Conservation (phyloP, 495 filamentous ascomycete genomes). For the Chlorociboria aeruginascens region DNA sequence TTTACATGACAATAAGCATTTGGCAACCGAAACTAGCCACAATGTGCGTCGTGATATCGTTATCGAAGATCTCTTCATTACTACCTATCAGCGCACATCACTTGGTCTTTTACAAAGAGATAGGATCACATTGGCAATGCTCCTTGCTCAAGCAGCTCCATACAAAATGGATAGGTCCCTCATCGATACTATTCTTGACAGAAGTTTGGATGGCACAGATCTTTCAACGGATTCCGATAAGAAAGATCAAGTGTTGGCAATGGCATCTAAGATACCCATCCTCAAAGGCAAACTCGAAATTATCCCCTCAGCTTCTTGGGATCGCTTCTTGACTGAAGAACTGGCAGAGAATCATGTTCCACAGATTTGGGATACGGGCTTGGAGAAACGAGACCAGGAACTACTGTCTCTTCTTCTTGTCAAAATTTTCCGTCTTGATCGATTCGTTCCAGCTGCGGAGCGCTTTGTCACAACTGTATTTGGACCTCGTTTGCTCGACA, state of each 20-base stretch:
- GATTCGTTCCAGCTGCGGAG: constrained; percentile 86
- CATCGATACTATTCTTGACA: constrained; percentile 76
- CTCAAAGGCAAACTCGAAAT: constrained; percentile 63
- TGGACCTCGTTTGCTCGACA: constrained; percentile 70
- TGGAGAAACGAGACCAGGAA: constrained; percentile 56
- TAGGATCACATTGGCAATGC: constrained; percentile 86
- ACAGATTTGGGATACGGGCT: constrained; percentile 54
- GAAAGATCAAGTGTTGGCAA: constrained; percentile 56
- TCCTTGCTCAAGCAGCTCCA: constrained; percentile 86
- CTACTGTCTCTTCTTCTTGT: constrained; percentile 76
- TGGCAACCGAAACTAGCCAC: constrained; percentile 62
- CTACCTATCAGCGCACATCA: constrained; percentile 85
- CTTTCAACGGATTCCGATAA: constrained; percentile 54
- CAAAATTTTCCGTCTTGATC: constrained; percentile 89
- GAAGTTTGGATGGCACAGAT: constrained; percentile 62
- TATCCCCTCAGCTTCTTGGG: constrained; percentile 55
- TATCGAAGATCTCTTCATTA: constrained; percentile 76
- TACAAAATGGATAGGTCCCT: constrained; percentile 86
- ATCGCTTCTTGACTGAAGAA: constrained; percentile 72
- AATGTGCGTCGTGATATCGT: constrained; percentile 74
- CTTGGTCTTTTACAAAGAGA: constrained; percentile 90
- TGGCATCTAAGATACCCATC: constrained; percentile 51
- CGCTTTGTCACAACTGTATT: constrained; percentile 84
- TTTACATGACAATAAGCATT: constrained; percentile 64
- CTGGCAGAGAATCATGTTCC: constrained; percentile 83